phyloP scores from a whole-genome alignment of 257 asterid species.

The Nicotiana paniculata region DNA sequence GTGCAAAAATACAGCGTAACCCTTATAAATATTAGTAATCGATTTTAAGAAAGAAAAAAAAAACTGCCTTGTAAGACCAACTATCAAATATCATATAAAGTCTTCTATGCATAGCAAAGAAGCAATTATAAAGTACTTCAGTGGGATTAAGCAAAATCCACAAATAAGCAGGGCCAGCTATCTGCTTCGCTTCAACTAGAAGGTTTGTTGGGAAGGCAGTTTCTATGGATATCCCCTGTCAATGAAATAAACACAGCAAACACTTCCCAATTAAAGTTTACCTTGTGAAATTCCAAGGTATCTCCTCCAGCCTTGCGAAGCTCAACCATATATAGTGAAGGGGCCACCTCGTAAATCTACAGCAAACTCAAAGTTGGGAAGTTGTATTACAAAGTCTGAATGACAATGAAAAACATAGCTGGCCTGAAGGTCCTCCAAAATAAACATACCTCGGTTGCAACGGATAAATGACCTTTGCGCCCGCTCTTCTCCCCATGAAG shows the following conservation, averaged over 20 bases:
- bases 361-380: background rate
- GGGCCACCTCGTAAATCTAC: conserved; percentile 91
- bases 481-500: conserved; percentile 91
- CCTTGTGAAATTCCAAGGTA: conserved; percentile 93
- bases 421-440: background rate
- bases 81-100: background rate
- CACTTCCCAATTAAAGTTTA: conserved; percentile 10
- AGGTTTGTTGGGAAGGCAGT: background rate
- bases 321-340: conserved; percentile 85
- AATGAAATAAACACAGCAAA: background rate
- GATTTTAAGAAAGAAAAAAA: background rate
- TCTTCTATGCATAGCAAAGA: background rate
- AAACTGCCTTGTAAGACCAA: background rate
- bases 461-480: conserved; percentile 84
- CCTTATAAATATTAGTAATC: background rate
- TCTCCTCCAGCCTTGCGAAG: conserved; percentile 94
- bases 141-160: background rate
- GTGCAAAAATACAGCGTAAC: background rate
- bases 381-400: background rate
- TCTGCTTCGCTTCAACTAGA: background rate
- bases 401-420: background rate
- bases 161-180: background rate
- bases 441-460: conserved; percentile 76
- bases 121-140: background rate
- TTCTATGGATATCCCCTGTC: background rate